phyloP scores from a whole-genome alignment of 1,284 basidiomycete genomes.

The Pterula multifida region DNA sequence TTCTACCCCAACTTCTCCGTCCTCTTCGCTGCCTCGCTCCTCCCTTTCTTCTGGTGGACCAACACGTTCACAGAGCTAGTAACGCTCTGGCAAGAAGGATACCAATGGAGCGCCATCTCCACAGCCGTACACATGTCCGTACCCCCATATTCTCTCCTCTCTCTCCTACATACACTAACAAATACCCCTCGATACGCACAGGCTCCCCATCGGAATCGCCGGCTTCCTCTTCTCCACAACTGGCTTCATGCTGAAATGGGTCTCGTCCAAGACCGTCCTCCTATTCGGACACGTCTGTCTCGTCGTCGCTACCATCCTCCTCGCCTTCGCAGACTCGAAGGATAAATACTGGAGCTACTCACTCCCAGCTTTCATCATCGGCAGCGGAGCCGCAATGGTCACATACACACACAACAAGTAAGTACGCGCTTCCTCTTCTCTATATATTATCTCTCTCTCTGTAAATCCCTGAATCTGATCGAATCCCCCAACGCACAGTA shows the following conservation, averaged over 20 bases:
- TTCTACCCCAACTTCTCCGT: constrained; percentile 29
- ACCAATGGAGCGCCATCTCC: constrained; percentile 25
- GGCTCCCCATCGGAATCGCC: constrained; percentile 29
- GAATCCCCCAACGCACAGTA: constrained; percentile 17
- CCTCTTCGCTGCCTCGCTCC: constrained; percentile 23
- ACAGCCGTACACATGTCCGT: constrained; percentile 27
- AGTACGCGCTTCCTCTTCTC: constrained; percentile 13
- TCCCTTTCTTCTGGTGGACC: constrained; percentile 32
- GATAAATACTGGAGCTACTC: constrained; percentile 32
- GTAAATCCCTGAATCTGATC: constrained; percentile 1
- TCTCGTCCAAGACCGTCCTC: constrained; percentile 33
- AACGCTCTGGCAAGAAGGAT: constrained; percentile 26
- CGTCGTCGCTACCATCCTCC: constrained; percentile 27
- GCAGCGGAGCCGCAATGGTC: constrained; percentile 26
- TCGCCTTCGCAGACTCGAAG: constrained; percentile 27
- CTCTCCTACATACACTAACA: too few relatives aligned
- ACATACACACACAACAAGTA: constrained; percentile 24
- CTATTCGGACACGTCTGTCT: constrained; percentile 25
- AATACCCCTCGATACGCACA: too few relatives aligned
- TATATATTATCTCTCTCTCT: constrained; percentile 3
- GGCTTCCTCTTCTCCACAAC: constrained; percentile 25
- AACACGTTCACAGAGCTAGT: constrained; percentile 25
- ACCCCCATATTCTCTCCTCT: constrained; percentile 4
- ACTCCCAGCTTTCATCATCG: constrained; percentile 37
- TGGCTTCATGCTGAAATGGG: constrained; percentile 22